Percentiles rank a stretch among this genome's conserved stretches.
Evolutionary conservation across 345 rosid species (phyloP).

Genomic region (Isatis tinctoria): DNA sequence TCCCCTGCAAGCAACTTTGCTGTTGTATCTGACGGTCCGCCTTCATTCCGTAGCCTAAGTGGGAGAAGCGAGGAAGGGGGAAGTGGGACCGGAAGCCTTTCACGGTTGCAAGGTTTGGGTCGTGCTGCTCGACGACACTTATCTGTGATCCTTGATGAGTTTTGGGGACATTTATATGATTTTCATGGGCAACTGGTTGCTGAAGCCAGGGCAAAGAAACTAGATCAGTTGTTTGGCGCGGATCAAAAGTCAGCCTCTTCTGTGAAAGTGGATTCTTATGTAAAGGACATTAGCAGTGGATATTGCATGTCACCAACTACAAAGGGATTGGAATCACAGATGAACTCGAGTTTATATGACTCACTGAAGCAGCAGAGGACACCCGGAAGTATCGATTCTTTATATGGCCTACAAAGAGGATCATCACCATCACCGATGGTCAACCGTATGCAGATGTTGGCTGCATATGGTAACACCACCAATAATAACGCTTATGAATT

Average conservation of each 20-base stretch:
- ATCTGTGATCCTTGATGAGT: constrained; percentile 70
- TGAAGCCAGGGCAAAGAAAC: constrained; percentile 63
- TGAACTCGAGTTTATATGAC: constrained; percentile 47
- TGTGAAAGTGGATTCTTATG: constrained; percentile 46
- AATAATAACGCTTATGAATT: constrained; percentile 39
- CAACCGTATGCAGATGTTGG: constrained; percentile 48
- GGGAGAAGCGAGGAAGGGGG: constrained; percentile 79
- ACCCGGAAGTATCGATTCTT: constrained; percentile 51
- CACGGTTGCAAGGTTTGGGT: constrained; percentile 90
- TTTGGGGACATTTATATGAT: constrained; percentile 93
- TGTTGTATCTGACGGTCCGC: constrained; percentile 64
- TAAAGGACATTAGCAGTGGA: constrained; percentile 45
- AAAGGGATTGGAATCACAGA: constrained; percentile 53
- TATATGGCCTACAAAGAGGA: constrained; percentile 55
- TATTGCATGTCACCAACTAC: constrained; percentile 45
- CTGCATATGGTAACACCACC: constrained; percentile 52
- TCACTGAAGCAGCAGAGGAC: constrained; percentile 55
- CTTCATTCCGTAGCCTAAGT: constrained; percentile 76
- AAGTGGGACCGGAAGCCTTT: constrained; percentile 82
- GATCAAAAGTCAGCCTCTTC: constrained; percentile 46
- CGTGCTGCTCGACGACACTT: constrained; percentile 92
- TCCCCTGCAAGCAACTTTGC: constrained; percentile 43
- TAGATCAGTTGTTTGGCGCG: constrained; percentile 50
- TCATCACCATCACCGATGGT: constrained; percentile 52
- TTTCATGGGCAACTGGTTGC: constrained; percentile 63